Percentiles rank a stretch among this genome's conserved stretches.
Evolutionary conservation across 768 basidiomycete genomes (phyloP).

Genomic region (Pholiota molesta): DNA sequence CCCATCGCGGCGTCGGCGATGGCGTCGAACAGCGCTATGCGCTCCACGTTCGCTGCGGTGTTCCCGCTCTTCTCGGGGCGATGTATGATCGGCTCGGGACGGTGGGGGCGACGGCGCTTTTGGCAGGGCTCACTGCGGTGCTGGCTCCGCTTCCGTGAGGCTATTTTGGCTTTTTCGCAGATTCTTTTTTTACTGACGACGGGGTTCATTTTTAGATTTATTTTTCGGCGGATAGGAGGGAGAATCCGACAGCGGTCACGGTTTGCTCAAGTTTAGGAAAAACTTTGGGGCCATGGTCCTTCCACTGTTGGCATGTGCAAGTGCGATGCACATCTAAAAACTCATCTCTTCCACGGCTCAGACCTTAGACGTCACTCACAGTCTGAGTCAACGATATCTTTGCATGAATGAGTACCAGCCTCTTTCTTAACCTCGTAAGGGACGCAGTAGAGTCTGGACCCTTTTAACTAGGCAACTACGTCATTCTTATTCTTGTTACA

Average conservation of each 20-base stretch:
- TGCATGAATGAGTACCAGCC: too few relatives aligned
- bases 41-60: slow-evolving; percentile 61
- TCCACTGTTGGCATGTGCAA: too few relatives aligned
- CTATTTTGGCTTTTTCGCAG: neutral
- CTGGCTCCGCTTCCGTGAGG: slow-evolving; percentile 66
- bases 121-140: slow-evolving; percentile 63
- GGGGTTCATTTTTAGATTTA: slow-evolving; percentile 12
- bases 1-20: slow-evolving; percentile 71
- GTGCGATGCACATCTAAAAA: too few relatives aligned
- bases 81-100: slow-evolving; percentile 70
- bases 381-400: too few relatives aligned
- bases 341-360: too few relatives aligned
- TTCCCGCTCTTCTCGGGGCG: slow-evolving; percentile 68
- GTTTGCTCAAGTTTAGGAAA: slow-evolving; percentile 5
- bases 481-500: too few relatives aligned
- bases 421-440: too few relatives aligned
- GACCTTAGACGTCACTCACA: too few relatives aligned
- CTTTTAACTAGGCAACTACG: too few relatives aligned
- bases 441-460: too few relatives aligned
- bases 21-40: slow-evolving; percentile 65
- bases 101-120: slow-evolving; percentile 71
- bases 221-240: slow-evolving; percentile 19
- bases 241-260: slow-evolving; percentile 13
- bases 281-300: too few relatives aligned
- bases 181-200: neutral